phyloP scores from a whole-genome alignment of 1,284 basidiomycete species.

The Exobasidium cylindrosporum region DNA sequence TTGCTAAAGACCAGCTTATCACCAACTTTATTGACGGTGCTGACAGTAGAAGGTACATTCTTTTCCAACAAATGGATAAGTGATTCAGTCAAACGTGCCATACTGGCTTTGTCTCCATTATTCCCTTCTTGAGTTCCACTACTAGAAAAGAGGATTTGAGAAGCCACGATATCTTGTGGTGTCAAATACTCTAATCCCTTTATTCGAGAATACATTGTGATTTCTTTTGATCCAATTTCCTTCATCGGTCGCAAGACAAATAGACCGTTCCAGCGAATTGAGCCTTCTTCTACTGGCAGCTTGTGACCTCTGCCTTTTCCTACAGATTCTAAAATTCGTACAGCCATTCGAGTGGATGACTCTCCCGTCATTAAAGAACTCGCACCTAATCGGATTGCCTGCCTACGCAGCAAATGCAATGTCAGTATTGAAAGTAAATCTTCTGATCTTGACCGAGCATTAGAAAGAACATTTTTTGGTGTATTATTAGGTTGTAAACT shows the following conservation, averaged over 20 bases:
- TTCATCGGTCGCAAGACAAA: constrained; percentile 39
- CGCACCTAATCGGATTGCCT: constrained; percentile 26
- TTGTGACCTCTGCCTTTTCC: constrained; percentile 48
- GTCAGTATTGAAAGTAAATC: constrained; percentile 38
- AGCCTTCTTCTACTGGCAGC: constrained; percentile 33
- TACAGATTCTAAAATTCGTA: constrained; percentile 38
- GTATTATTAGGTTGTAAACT: constrained; percentile 23
- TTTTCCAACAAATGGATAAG: constrained; percentile 45
- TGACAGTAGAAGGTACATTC: constrained; percentile 46
- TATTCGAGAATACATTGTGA: constrained; percentile 27
- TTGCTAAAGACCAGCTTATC: constrained; percentile 45
- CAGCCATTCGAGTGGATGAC: constrained; percentile 32
- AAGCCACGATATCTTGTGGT: constrained; percentile 21
- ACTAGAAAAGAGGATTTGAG: constrained; percentile 5
- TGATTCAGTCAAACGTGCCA: constrained; percentile 37
- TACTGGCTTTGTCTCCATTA: constrained; percentile 37
- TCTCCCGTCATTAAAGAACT: constrained; percentile 39
- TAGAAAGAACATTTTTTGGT: constrained; percentile 28
- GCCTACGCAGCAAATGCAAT: constrained; percentile 24
- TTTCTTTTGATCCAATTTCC: constrained; percentile 29
- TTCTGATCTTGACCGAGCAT: constrained; percentile 40
- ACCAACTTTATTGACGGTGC: constrained; percentile 43
- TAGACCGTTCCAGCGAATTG: constrained; percentile 38
- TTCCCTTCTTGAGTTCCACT: background rate
- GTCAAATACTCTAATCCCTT: constrained; percentile 20